Evolutionary conservation across 2,329 filamentous ascomycete species (phyloP).

Genomic region (Cryoendolithus antarcticus): DNA sequence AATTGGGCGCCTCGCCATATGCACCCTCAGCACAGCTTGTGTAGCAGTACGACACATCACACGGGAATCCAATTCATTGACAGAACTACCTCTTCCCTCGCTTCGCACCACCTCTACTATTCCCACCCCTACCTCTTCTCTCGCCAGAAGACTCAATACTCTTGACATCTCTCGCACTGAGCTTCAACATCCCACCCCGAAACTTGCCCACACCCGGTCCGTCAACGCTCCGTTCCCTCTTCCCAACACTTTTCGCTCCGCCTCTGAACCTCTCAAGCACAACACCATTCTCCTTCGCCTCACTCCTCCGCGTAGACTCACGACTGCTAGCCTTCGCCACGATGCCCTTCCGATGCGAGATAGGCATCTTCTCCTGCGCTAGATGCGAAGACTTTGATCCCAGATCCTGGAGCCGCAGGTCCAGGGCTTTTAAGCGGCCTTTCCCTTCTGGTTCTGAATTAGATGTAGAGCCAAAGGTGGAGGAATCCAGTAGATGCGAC

Average conservation of each 20-base stretch:
- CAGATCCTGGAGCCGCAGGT: constrained; percentile 69
- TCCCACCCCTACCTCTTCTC: background rate
- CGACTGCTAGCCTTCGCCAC: constrained; percentile 48
- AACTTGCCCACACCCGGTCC: constrained; percentile 71
- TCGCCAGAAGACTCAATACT: constrained; percentile 42
- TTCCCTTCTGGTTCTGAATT: constrained; percentile 42
- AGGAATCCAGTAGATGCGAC: constrained; percentile 68
- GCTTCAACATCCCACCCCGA: constrained; percentile 61
- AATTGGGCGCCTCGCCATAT: no score
- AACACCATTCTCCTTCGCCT: constrained; percentile 83
- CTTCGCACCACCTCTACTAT: background rate
- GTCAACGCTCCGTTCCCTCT: constrained; percentile 52
- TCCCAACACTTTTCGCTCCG: constrained; percentile 26
- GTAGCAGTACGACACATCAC: no score
- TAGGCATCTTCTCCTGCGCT: constrained; percentile 76
- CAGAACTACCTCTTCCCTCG: constrained; percentile 1
- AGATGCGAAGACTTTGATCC: constrained; percentile 67
- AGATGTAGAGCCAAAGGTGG: constrained; percentile 27
- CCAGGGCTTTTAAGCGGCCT: constrained; percentile 67
- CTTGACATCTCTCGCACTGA: constrained; percentile 66
- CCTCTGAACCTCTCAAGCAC: constrained; percentile 54
- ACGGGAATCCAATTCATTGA: no score
- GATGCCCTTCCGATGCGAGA: constrained; percentile 79
- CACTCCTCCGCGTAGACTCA: constrained; percentile 59
- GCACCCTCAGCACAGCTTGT: no score